These are phyloP conservation scores for Sarocladium brachiariae DNA, from an alignment of 2,329 filamentous ascomycete genomes.

Conservation along the genomic window DNA sequence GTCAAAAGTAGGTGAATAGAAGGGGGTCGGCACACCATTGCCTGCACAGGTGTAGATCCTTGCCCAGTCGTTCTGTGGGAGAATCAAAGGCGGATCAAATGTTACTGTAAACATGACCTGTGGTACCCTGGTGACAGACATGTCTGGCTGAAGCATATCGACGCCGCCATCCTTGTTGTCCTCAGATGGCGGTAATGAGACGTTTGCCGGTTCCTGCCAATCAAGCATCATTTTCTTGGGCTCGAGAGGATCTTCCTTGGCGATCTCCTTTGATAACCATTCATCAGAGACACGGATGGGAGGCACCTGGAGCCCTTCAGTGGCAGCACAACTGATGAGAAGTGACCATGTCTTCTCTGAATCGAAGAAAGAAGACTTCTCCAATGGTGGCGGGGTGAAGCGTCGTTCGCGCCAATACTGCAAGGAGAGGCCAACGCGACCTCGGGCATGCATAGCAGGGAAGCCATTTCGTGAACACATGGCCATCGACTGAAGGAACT, in stretches of 20 bases:
- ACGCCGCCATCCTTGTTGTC: constrained; percentile 44
- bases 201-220: constrained; percentile 67
- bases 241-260: constrained; percentile 42
- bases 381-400: constrained; percentile 32
- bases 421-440: constrained; percentile 60
- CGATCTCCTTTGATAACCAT: constrained; percentile 65
- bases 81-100: constrained; percentile 66
- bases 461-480: constrained; percentile 65
- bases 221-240: constrained; percentile 46
- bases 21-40: constrained; percentile 29
- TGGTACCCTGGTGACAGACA: constrained; percentile 48
- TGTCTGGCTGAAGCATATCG: constrained; percentile 42
- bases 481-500: constrained; percentile 47
- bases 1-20: constrained; percentile 47
- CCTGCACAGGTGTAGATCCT: constrained; percentile 55
- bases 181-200: constrained; percentile 43
- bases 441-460: constrained; percentile 63
- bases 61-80: constrained; percentile 58
- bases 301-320: constrained; percentile 39
- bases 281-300: constrained; percentile 64
- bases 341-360: constrained; percentile 57
- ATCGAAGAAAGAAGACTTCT: constrained; percentile 30
- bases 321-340: constrained; percentile 55
- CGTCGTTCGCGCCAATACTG: constrained; percentile 71
- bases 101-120: constrained; percentile 69